A percentile compares a stretch with the other conserved stretches of the same genome.
Evolutionary conservation across 2,329 filamentous ascomycete genomes (phyloP).

Genomic region (Trichophyton mentagrophytes): DNA sequence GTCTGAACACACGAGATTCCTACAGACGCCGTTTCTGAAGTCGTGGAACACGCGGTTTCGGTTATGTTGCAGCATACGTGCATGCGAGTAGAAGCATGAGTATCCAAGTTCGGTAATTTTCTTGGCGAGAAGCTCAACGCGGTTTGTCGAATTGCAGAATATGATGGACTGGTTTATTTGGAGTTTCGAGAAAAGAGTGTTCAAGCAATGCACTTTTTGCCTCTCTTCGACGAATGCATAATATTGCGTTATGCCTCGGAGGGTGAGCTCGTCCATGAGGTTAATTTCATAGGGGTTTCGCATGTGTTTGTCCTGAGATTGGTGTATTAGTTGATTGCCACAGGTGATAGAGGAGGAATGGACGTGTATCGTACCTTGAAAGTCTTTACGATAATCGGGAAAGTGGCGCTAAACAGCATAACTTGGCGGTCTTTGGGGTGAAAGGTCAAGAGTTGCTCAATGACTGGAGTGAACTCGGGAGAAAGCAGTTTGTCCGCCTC

Average conservation of each 20-base stretch:
- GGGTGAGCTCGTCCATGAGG: slow-evolving; percentile 96
- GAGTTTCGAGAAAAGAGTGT: slow-evolving; percentile 96
- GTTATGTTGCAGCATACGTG: slow-evolving; percentile 87
- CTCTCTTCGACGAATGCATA: slow-evolving; percentile 99
- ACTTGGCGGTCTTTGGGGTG: slow-evolving; percentile 96
- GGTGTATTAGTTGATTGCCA: not conserved
- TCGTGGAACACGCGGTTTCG: slow-evolving; percentile 99
- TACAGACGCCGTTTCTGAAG: slow-evolving; percentile 94
- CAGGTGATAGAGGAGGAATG: not conserved
- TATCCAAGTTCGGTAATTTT: slow-evolving; percentile 99
- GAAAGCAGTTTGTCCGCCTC: slow-evolving; percentile 97
- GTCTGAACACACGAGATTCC: slow-evolving; percentile 96
- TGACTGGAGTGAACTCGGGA: slow-evolving; percentile 90
- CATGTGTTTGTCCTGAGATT: slow-evolving; percentile 78
- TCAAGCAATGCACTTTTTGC: slow-evolving; percentile 96
- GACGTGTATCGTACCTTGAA: slow-evolving; percentile 49
- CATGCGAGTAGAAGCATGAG: slow-evolving; percentile 98
- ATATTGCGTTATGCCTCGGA: slow-evolving; percentile 96
- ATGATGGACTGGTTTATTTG: slow-evolving; percentile 99
- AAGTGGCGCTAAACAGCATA: slow-evolving; percentile 98
- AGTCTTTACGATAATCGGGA: slow-evolving; percentile 90
- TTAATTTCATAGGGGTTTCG: slow-evolving; percentile 94
- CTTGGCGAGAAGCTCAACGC: slow-evolving; percentile 92
- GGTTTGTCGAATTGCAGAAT: slow-evolving; percentile 98
- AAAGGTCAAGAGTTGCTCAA: slow-evolving; percentile 88